Evolutionary conservation across 768 basidiomycete species (phyloP).

Genomic region (Lepiota brunneoincarnata): DNA sequence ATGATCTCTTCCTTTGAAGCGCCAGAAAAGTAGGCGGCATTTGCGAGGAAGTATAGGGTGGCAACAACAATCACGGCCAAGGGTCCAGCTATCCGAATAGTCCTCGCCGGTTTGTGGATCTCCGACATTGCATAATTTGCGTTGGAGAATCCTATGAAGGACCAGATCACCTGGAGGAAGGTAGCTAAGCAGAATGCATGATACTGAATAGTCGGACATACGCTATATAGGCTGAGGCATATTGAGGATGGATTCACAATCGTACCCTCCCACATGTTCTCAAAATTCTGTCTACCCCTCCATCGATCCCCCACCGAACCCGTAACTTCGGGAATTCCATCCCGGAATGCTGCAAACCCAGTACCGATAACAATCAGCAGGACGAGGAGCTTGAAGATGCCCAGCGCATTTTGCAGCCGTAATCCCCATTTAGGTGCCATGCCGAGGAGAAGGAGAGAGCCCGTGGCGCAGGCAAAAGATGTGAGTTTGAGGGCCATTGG

Average conservation of each 20-base stretch:
- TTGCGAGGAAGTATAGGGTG: constrained; percentile 47
- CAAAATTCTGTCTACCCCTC: constrained; percentile 16
- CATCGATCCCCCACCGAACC: constrained; percentile 27
- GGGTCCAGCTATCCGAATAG: constrained; percentile 53
- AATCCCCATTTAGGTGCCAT: constrained; percentile 45
- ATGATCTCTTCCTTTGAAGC: constrained; percentile 54
- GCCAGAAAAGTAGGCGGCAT: constrained; percentile 60
- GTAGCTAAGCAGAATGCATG: background rate
- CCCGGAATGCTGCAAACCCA: constrained; percentile 39
- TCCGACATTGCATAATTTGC: constrained; percentile 61
- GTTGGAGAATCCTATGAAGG: constrained; percentile 52
- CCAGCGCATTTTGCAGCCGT: constrained; percentile 56
- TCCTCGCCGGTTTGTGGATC: constrained; percentile 49
- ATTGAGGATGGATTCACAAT: constrained; percentile 41
- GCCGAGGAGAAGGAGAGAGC: constrained; percentile 34
- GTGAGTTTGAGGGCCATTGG: constrained; percentile 20
- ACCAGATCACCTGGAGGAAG: constrained; percentile 33
- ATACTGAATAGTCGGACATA: constrained; percentile 8
- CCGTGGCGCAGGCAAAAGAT: constrained; percentile 29
- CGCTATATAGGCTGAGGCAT: constrained; percentile 47
- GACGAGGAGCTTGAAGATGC: constrained; percentile 50
- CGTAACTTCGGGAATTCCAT: constrained; percentile 22
- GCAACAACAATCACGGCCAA: constrained; percentile 46
- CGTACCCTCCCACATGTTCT: constrained; percentile 32
- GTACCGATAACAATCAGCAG: constrained; percentile 42